A percentile compares a stretch with the other conserved stretches of the same genome.
These are phyloP conservation scores for Lachnellula hyalina DNA, from an alignment of 2,329 filamentous ascomycete species.

Conservation along the genomic window DNA sequence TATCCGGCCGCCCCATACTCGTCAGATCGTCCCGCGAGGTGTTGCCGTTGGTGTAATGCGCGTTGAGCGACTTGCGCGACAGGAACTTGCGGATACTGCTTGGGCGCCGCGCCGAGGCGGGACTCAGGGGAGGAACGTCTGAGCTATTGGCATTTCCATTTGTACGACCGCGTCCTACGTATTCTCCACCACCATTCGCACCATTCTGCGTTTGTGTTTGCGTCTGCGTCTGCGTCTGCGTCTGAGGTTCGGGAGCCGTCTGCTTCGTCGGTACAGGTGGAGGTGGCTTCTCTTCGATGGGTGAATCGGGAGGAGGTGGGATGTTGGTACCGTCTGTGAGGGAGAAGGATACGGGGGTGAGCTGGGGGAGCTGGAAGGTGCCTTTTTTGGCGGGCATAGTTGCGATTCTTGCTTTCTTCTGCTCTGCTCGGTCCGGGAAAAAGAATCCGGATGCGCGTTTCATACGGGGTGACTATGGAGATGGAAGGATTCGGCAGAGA, in stretches of 20 bases:
- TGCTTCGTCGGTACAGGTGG: constrained; percentile 5
- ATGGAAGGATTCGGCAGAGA: too few relatives aligned
- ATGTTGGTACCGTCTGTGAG: constrained; percentile 33
- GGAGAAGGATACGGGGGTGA: constrained; percentile 29
- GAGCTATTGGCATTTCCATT: constrained; percentile 15
- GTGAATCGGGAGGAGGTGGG: constrained; percentile 31
- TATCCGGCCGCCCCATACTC: constrained; percentile 24
- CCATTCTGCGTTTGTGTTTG: neutral
- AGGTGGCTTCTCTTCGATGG: constrained; percentile 26
- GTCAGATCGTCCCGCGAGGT: constrained; percentile 26
- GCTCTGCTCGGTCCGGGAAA: constrained; percentile 13
- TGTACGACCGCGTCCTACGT: constrained; percentile 19
- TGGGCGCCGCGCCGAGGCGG: constrained; percentile 27
- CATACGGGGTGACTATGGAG: too few relatives aligned
- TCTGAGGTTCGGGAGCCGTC: constrained; percentile 8
- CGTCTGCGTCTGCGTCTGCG: constrained; percentile 9
- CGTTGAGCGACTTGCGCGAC: constrained; percentile 32
- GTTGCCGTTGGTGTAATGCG: constrained; percentile 28
- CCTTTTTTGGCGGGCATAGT: constrained; percentile 26
- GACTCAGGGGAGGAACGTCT: constrained; percentile 22
- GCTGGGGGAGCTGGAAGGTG: constrained; percentile 30
- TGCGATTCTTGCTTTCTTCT: neutral
- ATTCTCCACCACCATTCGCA: neutral
- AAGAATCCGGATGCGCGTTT: neutral
- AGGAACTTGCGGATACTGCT: constrained; percentile 35